Evolutionary conservation across 2,329 filamentous ascomycete species (phyloP).

Genomic region (Metarhizium album): DNA sequence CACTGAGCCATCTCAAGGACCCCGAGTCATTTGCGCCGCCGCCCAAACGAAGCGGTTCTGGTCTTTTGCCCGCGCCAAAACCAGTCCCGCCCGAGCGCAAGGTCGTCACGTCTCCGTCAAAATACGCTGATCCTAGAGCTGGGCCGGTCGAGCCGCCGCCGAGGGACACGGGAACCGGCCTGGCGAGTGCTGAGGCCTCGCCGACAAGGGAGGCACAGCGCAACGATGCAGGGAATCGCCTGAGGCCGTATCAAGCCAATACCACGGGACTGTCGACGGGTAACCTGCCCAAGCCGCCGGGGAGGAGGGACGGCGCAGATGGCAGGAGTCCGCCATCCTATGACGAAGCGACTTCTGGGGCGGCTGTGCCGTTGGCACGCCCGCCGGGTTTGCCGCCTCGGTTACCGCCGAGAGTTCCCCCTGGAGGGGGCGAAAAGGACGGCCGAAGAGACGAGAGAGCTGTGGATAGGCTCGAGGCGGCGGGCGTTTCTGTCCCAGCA

Average conservation of each 20-base stretch:
- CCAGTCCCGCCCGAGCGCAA: conserved; percentile 13
- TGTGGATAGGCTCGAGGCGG: conserved; percentile 53
- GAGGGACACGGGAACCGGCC: background rate
- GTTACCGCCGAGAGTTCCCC: conserved; percentile 9
- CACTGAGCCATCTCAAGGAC: conserved; percentile 62
- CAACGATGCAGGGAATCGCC: conserved; percentile 2
- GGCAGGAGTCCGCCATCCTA: conserved; percentile 20
- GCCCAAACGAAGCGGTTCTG: conserved; percentile 47
- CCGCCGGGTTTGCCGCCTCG: conserved; percentile 46
- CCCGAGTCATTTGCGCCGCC: conserved; percentile 71
- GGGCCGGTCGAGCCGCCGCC: conserved; percentile 9
- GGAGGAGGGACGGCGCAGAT: conserved; percentile 34
- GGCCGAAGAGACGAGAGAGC: conserved; percentile 43
- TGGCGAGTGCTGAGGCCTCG: background rate
- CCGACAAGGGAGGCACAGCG: background rate
- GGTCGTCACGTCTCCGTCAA: conserved; percentile 21
- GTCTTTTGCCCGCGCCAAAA: conserved; percentile 19
- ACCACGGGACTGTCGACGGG: conserved; percentile 61
- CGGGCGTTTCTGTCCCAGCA: conserved; percentile 68
- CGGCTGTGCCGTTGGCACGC: conserved; percentile 18
- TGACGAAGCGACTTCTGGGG: conserved; percentile 11
- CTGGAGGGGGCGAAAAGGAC: conserved; percentile 12
- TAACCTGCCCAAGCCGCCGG: conserved; percentile 61
- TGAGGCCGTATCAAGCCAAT: conserved; percentile 48
- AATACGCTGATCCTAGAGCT: conserved; percentile 20